Percentiles rank a stretch among this genome's conserved stretches.
phyloP scores from a whole-genome alignment of 2,329 filamentous ascomycete species.

The Fusarium chaquense region DNA sequence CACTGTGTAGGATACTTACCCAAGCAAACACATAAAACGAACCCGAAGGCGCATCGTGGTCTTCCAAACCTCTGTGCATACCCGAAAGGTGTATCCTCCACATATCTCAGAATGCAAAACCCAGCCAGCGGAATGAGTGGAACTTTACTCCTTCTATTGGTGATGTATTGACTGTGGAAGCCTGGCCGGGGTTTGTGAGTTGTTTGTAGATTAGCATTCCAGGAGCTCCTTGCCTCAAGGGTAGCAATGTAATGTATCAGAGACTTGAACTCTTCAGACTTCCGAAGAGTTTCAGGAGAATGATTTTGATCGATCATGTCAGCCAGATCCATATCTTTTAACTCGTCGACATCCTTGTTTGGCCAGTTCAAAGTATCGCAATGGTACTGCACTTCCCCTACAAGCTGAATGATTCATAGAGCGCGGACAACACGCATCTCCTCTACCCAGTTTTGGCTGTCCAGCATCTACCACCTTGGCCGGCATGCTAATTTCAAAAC shows the following conservation, averaged over 20 bases:
- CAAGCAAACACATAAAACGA: slow-evolving; percentile 10
- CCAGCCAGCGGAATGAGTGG: slow-evolving; percentile 32
- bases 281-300: neutral
- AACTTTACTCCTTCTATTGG: slow-evolving; percentile 31
- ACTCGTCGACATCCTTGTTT: neutral
- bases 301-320: slow-evolving; percentile 3
- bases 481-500: slow-evolving; percentile 1
- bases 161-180: neutral
- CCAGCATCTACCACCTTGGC: slow-evolving; percentile 18
- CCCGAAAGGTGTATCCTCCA: slow-evolving; percentile 34
- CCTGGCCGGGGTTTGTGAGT: neutral
- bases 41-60: too few relatives aligned
- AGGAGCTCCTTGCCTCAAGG: neutral
- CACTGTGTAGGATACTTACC: slow-evolving; percentile 21
- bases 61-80: neutral
- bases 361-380: neutral
- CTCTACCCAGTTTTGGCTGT: slow-evolving; percentile 41
- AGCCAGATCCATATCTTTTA: neutral
- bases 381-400: slow-evolving; percentile 18
- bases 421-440: slow-evolving; percentile 43
- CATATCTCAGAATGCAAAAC: slow-evolving; percentile 38
- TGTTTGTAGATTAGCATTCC: neutral
- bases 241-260: slow-evolving; percentile 15
- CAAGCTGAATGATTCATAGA: slow-evolving; percentile 36
- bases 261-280: slow-evolving; percentile 17